Evolutionary conservation across 257 asterid genomes (phyloP).

Genomic region (Mentha longifolia): DNA sequence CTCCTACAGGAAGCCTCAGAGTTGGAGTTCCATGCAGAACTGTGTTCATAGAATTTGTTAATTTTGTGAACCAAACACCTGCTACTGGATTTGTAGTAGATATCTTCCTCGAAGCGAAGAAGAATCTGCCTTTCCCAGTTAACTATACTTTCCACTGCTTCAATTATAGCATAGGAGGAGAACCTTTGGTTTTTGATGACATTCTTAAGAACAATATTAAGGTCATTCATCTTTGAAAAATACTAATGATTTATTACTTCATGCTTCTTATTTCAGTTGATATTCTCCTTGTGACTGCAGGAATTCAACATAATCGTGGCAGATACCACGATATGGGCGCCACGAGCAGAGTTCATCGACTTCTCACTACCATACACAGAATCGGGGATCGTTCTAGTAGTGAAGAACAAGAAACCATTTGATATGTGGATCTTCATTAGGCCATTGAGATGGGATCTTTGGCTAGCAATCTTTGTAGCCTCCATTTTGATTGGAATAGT

Average conservation of each 20-base stretch:
- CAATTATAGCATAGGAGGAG: background rate
- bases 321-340: constrained; percentile 58
- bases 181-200: constrained; percentile 29
- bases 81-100: constrained; percentile 45
- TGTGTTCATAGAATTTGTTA: constrained; percentile 50
- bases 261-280: background rate
- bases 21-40: constrained; percentile 49
- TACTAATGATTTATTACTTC: background rate
- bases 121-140: constrained; percentile 28
- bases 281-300: background rate
- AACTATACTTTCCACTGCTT: constrained; percentile 26
- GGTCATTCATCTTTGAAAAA: background rate
- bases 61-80: background rate
- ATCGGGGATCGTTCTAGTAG: constrained; percentile 52
- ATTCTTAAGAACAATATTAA: constrained; percentile 24
- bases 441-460: too few species aligned
- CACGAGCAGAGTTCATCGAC: constrained; percentile 44
- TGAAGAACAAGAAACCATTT: constrained; percentile 43
- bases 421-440: too few species aligned
- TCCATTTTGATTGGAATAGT: too few species aligned
- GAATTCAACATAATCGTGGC: constrained; percentile 54
- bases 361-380: constrained; percentile 59
- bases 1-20: constrained; percentile 35
- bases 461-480: too few species aligned
- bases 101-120: constrained; percentile 37